Conservation (phyloP, 768 basidiomycete genomes). For the Termitomyces sp. region DNA sequence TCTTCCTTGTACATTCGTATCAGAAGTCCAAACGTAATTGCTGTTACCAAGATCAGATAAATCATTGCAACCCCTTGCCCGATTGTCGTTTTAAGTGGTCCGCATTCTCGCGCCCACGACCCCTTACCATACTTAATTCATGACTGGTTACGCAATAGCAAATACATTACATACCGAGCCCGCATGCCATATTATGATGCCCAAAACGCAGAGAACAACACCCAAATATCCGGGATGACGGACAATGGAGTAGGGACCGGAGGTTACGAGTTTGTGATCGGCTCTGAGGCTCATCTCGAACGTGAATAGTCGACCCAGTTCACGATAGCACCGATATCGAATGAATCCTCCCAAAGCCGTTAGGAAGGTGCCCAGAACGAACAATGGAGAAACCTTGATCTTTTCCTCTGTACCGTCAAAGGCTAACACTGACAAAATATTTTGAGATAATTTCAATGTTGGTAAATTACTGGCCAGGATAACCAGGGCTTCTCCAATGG, state of each 20-base stretch:
- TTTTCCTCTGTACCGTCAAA: conserved; percentile 17
- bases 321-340: conserved; percentile 37
- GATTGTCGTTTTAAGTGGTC: conserved; percentile 24
- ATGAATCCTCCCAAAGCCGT: conserved; percentile 35
- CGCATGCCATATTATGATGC: conserved; percentile 29
- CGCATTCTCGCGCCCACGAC: conserved; percentile 41
- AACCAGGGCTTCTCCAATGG: conserved; percentile 31
- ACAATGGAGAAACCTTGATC: conserved; percentile 24
- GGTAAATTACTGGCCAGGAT: conserved; percentile 27
- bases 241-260: conserved; percentile 42
- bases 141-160: neutral
- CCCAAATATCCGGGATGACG: conserved; percentile 50
- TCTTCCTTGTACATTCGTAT: conserved; percentile 43
- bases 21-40: conserved; percentile 29
- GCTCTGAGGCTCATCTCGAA: conserved; percentile 45
- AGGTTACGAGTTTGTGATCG: conserved; percentile 40
- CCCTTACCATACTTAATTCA: conserved; percentile 22
- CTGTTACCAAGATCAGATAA: conserved; percentile 23
- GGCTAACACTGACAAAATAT: conserved; percentile 24
- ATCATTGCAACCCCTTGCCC: conserved; percentile 23
- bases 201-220: conserved; percentile 28
- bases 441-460: conserved; percentile 13
- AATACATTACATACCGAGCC: conserved; percentile 24
- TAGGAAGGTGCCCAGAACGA: conserved; percentile 33
- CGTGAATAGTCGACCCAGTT: conserved; percentile 43